Evolutionary conservation across 2,329 filamentous ascomycete species (phyloP).

Genomic region (Leptographium lundbergii): DNA sequence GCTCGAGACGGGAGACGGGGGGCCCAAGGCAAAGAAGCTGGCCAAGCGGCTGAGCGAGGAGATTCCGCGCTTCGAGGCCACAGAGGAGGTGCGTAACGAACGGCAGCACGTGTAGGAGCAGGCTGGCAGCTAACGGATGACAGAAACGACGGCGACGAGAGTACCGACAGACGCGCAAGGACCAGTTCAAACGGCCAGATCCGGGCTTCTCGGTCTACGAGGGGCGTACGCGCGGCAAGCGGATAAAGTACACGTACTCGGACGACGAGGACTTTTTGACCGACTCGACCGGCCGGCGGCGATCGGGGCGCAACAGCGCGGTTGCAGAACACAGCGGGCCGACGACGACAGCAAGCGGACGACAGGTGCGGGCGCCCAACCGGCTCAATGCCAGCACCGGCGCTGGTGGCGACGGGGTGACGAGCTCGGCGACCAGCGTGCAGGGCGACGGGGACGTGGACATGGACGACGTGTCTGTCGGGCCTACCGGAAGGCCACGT

Average conservation of each 20-base stretch:
- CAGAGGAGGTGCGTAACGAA: conserved; percentile 57
- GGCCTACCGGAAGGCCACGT: conserved; percentile 34
- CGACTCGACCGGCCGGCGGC: conserved; percentile 48
- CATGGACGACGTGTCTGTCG: conserved; percentile 22
- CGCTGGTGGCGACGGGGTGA: conserved; percentile 23
- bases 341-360: conserved; percentile 69
- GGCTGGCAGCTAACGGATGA: not conserved
- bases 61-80: conserved; percentile 81
- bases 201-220: conserved; percentile 90
- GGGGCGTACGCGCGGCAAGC: conserved; percentile 88
- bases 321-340: conserved; percentile 53
- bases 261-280: conserved; percentile 66
- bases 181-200: conserved; percentile 77
- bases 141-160: conserved; percentile 89
- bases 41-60: conserved; percentile 66
- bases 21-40: conserved; percentile 66
- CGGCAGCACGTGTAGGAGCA: not conserved
- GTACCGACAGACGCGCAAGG: conserved; percentile 75
- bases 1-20: conserved; percentile 63
- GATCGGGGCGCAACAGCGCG: conserved; percentile 64
- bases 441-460: conserved; percentile 25
- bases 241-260: conserved; percentile 91
- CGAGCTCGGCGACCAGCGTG: conserved; percentile 33
- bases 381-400: conserved; percentile 39
- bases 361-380: conserved; percentile 61